Evolutionary conservation across 345 rosid genomes (phyloP).

Genomic region (Nephelium lappaceum): DNA sequence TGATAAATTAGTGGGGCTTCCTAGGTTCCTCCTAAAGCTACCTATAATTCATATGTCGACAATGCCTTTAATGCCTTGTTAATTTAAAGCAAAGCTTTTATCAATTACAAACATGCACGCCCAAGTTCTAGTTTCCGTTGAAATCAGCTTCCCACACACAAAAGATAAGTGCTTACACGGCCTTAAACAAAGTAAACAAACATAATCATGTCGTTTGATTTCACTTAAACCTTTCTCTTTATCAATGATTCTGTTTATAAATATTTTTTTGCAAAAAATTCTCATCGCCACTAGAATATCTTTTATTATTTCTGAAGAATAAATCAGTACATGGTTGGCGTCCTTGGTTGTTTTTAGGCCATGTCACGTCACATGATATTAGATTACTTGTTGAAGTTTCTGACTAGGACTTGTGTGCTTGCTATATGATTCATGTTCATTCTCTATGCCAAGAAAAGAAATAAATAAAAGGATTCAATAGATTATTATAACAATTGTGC

Average conservation of each 20-base stretch:
- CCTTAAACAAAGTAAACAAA: slow-evolving; percentile 4
- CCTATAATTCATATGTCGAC: neutral
- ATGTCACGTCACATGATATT: slow-evolving; percentile 7
- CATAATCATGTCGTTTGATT: slow-evolving; percentile 26
- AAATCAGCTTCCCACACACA: slow-evolving; percentile 15
- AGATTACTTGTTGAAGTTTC: neutral
- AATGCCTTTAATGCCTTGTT: neutral
- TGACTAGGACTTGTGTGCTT: neutral
- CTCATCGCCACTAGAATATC: neutral
- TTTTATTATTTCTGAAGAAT: neutral
- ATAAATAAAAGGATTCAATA: neutral
- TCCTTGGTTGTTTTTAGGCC: too few species aligned
- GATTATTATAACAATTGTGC: neutral
- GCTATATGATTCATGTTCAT: too few species aligned
- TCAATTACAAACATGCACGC: neutral
- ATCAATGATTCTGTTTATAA: slow-evolving; percentile 1
- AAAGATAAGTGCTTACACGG: slow-evolving; percentile 14
- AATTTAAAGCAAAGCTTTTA: neutral
- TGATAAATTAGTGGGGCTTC: neutral
- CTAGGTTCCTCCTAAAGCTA: neutral
- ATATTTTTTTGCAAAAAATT: neutral
- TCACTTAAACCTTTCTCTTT: slow-evolving; percentile 25
- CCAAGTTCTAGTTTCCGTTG: neutral
- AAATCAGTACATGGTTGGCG: neutral
- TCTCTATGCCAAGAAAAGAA: neutral